Evolutionary conservation across 139 green algal species (phyloP), one percentile per base, ranked within the genome.

Genomic region (Chlamydomonas sp.): DNA sequence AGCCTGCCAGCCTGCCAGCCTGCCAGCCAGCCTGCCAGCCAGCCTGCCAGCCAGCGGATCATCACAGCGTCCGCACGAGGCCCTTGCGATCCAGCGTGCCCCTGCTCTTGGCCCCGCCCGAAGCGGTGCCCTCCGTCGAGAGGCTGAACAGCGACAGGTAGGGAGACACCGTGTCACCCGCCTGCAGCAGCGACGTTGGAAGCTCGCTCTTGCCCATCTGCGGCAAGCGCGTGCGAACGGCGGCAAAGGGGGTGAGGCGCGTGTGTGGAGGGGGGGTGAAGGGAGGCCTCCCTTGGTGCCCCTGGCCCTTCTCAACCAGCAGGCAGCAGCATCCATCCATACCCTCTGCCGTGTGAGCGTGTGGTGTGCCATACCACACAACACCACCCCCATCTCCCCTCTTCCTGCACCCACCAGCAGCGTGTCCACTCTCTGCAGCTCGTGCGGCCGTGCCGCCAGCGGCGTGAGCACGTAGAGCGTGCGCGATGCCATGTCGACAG

Each of bases 181-280:
- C 76, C 36, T 85, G 78, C 69, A 90, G 71, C 61, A 96, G 65
- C 54, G 67, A 58, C 5, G 67, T 30, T 2, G 89, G 88, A 36
- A 94, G 76, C 63, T 93, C 82, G 38, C 90, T 74, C 73, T 71
- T 60, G 28, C 85, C 86, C 24, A 93, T 76, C 73, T 83, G 49
- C 64, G 89, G 13, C 54, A 62, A 67, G 48, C 10, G 16, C 38
- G n/a, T n/a, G n/a, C n/a, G n/a, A n/a, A n/a, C n/a, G n/a, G n/a
- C n/a, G n/a, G n/a, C n/a, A n/a, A n/a, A n/a, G n/a, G n/a, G n/a
- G n/a, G n/a, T n/a, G n/a, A n/a, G n/a, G n/a, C n/a, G n/a, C n/a
- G n/a, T n/a, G n/a, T n/a, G n/a, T n/a, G n/a, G n/a, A n/a, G n/a
- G n/a, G n/a, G n/a, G n/a, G n/a, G n/a, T n/a, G n/a, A n/a, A n/a